Evolutionary conservation across 345 rosid genomes (phyloP).

Genomic region (Populus davidiana): DNA sequence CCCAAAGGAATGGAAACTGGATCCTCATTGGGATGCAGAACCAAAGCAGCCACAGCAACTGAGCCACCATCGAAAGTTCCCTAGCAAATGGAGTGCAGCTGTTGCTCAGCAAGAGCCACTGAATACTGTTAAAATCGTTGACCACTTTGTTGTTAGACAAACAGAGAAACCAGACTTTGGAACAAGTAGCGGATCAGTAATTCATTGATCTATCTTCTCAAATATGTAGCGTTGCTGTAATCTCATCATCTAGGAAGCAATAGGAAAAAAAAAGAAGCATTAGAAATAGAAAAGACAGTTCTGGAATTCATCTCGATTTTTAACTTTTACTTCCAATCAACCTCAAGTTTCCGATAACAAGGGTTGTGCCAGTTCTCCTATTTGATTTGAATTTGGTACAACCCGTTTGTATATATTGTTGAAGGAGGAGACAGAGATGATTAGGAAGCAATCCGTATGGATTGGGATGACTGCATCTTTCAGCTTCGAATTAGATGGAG

Average conservation of each 20-base stretch:
- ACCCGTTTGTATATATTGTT: too few species aligned
- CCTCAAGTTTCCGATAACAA: too few species aligned
- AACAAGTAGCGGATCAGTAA: constrained; percentile 33
- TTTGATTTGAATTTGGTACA: too few species aligned
- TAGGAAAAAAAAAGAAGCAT: not conserved
- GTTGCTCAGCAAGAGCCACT: constrained; percentile 60
- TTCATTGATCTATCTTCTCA: constrained; percentile 29
- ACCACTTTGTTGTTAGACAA: constrained; percentile 54
- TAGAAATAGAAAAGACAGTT: constrained; percentile 1
- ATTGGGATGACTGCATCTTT: too few species aligned
- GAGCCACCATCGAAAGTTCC: constrained; percentile 56
- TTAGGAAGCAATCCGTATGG: too few species aligned
- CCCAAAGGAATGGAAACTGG: constrained; percentile 92
- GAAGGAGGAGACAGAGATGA: too few species aligned
- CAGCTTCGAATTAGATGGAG: too few species aligned
- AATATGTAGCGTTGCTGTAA: constrained; percentile 18
- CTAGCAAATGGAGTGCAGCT: constrained; percentile 86
- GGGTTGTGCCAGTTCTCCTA: too few species aligned
- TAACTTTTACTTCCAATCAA: too few species aligned
- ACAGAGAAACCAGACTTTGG: constrained; percentile 34
- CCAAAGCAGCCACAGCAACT: constrained; percentile 48
- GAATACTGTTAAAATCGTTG: constrained; percentile 67
- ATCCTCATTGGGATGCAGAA: constrained; percentile 75
- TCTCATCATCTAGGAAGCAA: constrained; percentile 17
- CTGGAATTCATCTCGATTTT: not conserved